Percentiles rank a stretch among this genome's conserved stretches.
Conservation (phyloP, 2,329 filamentous ascomycete genomes). For the Capronia americana region DNA sequence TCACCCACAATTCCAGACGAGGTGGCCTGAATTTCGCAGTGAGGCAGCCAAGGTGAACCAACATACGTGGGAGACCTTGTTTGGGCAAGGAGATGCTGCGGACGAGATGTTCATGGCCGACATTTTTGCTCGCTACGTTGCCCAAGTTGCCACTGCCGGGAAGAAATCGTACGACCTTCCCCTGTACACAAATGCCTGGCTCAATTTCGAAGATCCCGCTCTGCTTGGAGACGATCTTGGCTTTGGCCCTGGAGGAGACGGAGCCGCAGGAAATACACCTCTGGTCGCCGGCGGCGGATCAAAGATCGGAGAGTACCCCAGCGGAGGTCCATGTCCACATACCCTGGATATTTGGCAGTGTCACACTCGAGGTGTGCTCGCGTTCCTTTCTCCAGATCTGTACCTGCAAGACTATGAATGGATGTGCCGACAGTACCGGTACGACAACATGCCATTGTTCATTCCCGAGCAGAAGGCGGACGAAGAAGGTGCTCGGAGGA, state of each 20-base stretch:
- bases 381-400: constrained; percentile 57
- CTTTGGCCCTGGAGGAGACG: not conserved
- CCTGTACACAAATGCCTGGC: not conserved
- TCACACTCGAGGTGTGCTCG: constrained; percentile 50
- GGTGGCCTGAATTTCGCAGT: not conserved
- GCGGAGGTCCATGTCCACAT: not conserved
- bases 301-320: not conserved
- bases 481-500: not conserved
- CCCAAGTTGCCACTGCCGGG: constrained; percentile 46
- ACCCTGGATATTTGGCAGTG: constrained; percentile 41
- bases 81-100: constrained; percentile 47
- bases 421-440: constrained; percentile 52
- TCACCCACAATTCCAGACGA: not conserved
- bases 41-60: constrained; percentile 42
- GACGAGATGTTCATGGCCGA: constrained; percentile 60
- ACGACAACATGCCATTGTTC: constrained; percentile 25
- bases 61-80: constrained; percentile 50
- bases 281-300: not conserved
- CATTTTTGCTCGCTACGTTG: constrained; percentile 51
- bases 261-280: constrained; percentile 3
- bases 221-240: not conserved
- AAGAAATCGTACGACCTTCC: not conserved
- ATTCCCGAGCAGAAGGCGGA: not conserved
- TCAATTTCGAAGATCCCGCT: not conserved
- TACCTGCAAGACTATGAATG: constrained; percentile 55